Base-by-base conservation (phyloP, 2,329 filamentous ascomycete genomes). In the Verruconis gallopava region DNA sequence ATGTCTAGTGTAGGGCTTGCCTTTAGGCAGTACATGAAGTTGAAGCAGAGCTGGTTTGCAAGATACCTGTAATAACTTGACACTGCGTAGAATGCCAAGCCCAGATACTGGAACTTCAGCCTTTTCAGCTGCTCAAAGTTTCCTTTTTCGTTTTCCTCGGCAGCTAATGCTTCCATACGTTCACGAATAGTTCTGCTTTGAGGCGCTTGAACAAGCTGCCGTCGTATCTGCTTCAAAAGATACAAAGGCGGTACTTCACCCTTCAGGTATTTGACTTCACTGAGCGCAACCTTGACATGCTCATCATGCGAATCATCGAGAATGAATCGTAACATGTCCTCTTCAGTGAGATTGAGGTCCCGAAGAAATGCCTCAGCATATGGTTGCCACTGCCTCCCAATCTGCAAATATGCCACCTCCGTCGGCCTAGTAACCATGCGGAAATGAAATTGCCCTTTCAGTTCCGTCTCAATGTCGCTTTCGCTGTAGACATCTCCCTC, bases 301-400 rank as follows among this genome's bases (percentile, higher is more conserved):
- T 9, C 25, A n/a, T 30, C 25, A 30, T 30, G n/a, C 25, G 6
- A n/a, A 9, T 9, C 6, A n/a, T 18, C 13, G 12, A 40, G 14
- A 6, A 42, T 17, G 33, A 40, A 40, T 6, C 34, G 34, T 20
- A 42, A 20, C 12, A 42, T 25, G 19, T 42, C 34, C 15, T 40
- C 6, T 5, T 11, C 40, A 15, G 11, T 22, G 12, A 37, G 6
- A 12, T 25, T 15, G 5, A 42, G n/a, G 9, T 42, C 40, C n/a
- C 18, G 17, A 9, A 42, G 19, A 19, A 42, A 42, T 5, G 32
- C 34, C 12, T 42, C 40, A 5, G 18, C 36, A 17, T 40, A 40
- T 38, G 20, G 21, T 6, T 36, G n/a, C n/a, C 17, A 36, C 34
- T 36, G 13, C 34, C 34, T 6, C 9, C n/a, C 34, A n/a, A 14